A percentile compares a stretch with the other conserved stretches of the same genome.
Evolutionary conservation across 345 rosid species (phyloP).

Genomic region (Eutrema yunnanense): DNA sequence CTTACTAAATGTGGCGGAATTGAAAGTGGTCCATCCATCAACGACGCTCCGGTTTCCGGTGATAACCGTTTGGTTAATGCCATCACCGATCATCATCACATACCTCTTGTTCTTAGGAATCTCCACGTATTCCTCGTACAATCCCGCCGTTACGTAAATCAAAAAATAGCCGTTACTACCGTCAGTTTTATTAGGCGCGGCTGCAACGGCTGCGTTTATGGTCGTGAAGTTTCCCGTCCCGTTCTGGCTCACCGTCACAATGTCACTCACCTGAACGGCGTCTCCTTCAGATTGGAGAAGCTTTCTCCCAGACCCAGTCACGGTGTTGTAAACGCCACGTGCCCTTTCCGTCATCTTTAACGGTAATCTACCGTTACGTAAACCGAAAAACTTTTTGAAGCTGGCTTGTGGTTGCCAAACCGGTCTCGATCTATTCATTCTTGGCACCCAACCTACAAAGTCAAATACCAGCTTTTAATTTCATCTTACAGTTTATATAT

Average conservation of each 20-base stretch:
- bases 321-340: conserved; percentile 45
- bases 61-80: conserved; percentile 73
- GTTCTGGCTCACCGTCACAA: conserved; percentile 59
- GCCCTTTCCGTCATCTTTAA: conserved; percentile 50
- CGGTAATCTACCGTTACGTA: conserved; percentile 41
- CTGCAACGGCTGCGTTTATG: conserved; percentile 62
- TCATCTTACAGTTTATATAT: background rate
- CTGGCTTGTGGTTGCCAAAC: conserved; percentile 29
- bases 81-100: conserved; percentile 89
- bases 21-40: conserved; percentile 91
- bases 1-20: conserved; percentile 73
- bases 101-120: conserved; percentile 61
- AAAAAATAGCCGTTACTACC: conserved; percentile 61
- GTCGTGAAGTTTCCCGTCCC: conserved; percentile 73
- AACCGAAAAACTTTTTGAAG: conserved; percentile 33
- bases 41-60: conserved; percentile 79
- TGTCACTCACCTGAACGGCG: conserved; percentile 42
- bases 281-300: conserved; percentile 42
- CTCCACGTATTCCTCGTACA: conserved; percentile 72
- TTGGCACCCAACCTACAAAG: conserved; percentile 24
- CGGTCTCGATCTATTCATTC: conserved; percentile 22
- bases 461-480: background rate
- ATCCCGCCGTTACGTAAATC: conserved; percentile 67
- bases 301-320: conserved; percentile 35
- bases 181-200: conserved; percentile 65